Percentiles rank a stretch among this genome's conserved stretches.
Conservation (phyloP, 306 rosid species). For the Pyrus bretschneideri region DNA sequence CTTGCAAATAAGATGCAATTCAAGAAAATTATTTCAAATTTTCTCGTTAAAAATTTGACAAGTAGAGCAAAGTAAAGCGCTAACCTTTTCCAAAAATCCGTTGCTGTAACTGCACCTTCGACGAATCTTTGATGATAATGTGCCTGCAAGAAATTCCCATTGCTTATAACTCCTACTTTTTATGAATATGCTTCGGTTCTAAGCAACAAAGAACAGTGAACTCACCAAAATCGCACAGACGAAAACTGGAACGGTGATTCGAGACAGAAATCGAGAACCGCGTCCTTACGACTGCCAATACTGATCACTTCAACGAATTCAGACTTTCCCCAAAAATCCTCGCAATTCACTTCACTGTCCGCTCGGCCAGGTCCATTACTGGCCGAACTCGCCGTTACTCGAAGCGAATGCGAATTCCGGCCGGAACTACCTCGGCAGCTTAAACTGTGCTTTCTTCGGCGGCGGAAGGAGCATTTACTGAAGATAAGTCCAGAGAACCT, state of each 20-base stretch:
- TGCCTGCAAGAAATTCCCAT: constrained; percentile 46
- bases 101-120: constrained; percentile 51
- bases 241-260: constrained; percentile 50
- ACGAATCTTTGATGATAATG: constrained; percentile 47
- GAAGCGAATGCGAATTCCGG: constrained; percentile 17
- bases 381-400: constrained; percentile 29
- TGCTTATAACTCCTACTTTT: neutral
- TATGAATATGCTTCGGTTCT: neutral
- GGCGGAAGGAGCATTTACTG: constrained; percentile 13
- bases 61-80: constrained; percentile 1
- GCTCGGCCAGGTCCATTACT: constrained; percentile 21
- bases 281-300: constrained; percentile 87
- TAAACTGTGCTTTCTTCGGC: constrained; percentile 10
- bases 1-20: neutral
- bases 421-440: constrained; percentile 3
- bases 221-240: constrained; percentile 39
- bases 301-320: constrained; percentile 64
- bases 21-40: neutral
- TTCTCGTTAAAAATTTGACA: neutral
- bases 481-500: constrained; percentile 20
- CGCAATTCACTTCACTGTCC: constrained; percentile 22
- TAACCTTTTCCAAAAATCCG: constrained; percentile 51
- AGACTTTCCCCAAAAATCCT: constrained; percentile 34
- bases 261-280: constrained; percentile 68
- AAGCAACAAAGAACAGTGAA: too few relatives aligned